These are phyloP conservation scores for Solanum etuberosum DNA, from an alignment of 257 asterid species.

Conservation along the genomic window DNA sequence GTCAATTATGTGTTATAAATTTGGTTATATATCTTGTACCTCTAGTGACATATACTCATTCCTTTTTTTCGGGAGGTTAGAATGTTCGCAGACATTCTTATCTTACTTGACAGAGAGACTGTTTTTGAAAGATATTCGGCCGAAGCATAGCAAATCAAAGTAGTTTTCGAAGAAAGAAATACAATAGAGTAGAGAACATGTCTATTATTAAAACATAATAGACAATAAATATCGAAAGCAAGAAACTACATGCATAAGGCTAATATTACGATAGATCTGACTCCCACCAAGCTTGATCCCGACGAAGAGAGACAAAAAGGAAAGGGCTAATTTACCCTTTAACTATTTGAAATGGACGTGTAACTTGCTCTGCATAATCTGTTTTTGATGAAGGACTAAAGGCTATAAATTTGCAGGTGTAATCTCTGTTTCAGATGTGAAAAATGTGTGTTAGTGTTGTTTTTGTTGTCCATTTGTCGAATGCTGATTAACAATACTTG, in stretches of 20 bases:
- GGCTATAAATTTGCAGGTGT: neutral
- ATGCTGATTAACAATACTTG: constrained; percentile 14
- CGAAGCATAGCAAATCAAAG: neutral
- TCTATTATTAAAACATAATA: neutral
- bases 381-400: neutral
- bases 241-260: neutral
- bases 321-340: neutral
- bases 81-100: no score
- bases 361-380: neutral
- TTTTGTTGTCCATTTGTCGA: constrained; percentile 14
- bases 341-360: neutral
- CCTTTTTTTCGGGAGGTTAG: neutral
- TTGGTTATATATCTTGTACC: neutral
- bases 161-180: neutral
- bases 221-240: neutral
- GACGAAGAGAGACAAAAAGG: no score
- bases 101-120: no score
- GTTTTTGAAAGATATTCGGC: no score
- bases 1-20: neutral
- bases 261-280: neutral
- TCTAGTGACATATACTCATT: neutral
- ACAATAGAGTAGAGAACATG: neutral
- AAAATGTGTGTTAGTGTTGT: constrained; percentile 7
- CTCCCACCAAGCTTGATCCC: no score
- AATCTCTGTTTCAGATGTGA: neutral